Conservation (phyloP, 192 early-diverging fungal species). For the Diversispora epigaea region DNA sequence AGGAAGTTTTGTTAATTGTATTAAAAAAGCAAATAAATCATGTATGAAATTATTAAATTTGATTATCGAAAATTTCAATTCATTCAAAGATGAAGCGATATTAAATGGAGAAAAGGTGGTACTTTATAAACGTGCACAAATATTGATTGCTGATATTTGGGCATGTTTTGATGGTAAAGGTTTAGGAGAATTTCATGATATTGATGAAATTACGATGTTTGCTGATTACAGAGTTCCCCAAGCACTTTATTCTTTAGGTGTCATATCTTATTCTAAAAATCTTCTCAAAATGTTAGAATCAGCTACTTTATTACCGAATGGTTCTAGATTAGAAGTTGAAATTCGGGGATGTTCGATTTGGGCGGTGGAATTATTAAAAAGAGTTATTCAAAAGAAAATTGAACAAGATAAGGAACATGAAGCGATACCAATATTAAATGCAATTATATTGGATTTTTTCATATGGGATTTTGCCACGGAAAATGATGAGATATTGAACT, state of each 20-base stretch:
- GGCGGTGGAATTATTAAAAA: slow-evolving; percentile 67
- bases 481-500: slow-evolving; percentile 52
- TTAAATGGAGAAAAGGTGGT: slow-evolving; percentile 61
- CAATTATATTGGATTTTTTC: slow-evolving; percentile 84
- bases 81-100: slow-evolving; percentile 64
- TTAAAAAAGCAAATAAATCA: slow-evolving; percentile 52
- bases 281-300: slow-evolving; percentile 49
- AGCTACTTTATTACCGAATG: slow-evolving; percentile 51
- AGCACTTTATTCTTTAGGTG: slow-evolving; percentile 68
- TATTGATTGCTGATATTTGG: slow-evolving; percentile 82
- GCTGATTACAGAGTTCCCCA: slow-evolving; percentile 81
- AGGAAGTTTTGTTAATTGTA: slow-evolving; percentile 62
- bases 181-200: slow-evolving; percentile 65
- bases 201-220: slow-evolving; percentile 86
- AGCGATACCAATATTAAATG: slow-evolving; percentile 53
- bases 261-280: slow-evolving; percentile 63
- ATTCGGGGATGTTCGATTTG: slow-evolving; percentile 80
- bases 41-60: slow-evolving; percentile 57
- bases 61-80: slow-evolving; percentile 59
- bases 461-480: slow-evolving; percentile 85
- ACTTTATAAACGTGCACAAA: slow-evolving; percentile 82
- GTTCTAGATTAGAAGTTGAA: slow-evolving; percentile 70
- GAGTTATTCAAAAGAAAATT: slow-evolving; percentile 39
- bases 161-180: slow-evolving; percentile 75
- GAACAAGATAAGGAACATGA: slow-evolving; percentile 20